Conservation (phyloP, 352 stramenopile genomes). For the Aphanomyces euteiches region DNA sequence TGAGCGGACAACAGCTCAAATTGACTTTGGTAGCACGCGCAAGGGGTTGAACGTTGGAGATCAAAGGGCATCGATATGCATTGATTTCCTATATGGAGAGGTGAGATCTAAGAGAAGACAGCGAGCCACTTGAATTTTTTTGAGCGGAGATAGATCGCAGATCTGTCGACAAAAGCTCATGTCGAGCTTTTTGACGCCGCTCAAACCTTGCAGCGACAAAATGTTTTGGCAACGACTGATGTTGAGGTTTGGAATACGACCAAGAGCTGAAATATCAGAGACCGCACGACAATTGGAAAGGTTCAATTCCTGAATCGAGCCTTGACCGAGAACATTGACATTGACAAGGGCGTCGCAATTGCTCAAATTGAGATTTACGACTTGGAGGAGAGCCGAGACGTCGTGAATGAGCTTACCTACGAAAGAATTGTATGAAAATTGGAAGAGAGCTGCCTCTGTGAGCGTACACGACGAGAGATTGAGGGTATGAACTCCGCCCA, state of each 20-base stretch:
- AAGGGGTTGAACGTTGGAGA: conserved; percentile 47
- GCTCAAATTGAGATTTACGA: conserved; percentile 42
- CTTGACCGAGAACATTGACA: conserved; percentile 39
- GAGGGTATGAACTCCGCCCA: conserved; percentile 17
- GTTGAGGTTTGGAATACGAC: conserved; percentile 45
- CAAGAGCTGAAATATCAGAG: conserved; percentile 34
- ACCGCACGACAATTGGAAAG: conserved; percentile 49
- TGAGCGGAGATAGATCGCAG: conserved; percentile 35
- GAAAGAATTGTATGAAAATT: conserved; percentile 12
- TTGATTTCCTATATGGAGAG: conserved; percentile 16
- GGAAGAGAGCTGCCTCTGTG: neutral
- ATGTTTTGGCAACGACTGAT: conserved; percentile 54
- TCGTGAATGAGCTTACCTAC: conserved; percentile 50
- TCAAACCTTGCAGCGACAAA: conserved; percentile 42
- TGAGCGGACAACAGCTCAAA: conserved; percentile 50
- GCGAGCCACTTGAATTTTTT: conserved; percentile 34
- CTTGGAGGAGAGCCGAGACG: conserved; percentile 43
- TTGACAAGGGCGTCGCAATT: conserved; percentile 46
- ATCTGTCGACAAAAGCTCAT: conserved; percentile 69
- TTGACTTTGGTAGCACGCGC: conserved; percentile 40
- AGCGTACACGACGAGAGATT: conserved; percentile 26
- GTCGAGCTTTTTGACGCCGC: conserved; percentile 48
- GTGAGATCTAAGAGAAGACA: neutral
- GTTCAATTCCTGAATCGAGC: conserved; percentile 47
- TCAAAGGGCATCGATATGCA: conserved; percentile 53